Base-by-base conservation (phyloP, 306 rosid genomes). In the Hippophae rhamnoides region DNA sequence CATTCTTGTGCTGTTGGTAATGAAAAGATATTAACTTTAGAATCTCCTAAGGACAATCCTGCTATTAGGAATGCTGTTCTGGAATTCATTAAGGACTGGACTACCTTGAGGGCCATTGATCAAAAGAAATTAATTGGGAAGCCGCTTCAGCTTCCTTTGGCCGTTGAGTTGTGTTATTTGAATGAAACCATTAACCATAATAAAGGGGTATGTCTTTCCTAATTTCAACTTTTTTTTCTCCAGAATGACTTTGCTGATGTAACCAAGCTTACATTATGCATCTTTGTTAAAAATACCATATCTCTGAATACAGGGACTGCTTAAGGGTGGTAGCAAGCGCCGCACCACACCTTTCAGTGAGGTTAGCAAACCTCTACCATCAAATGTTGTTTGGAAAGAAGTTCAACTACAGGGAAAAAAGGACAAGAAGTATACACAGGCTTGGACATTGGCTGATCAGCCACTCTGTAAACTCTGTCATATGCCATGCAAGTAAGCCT, bases 381-480 rank as follows among this genome's bases (percentile, higher is more conserved):
- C 79, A n/a, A 78, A 79, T 69, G 89, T 96, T 70, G 78, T 74
- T 59, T 90, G 98, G 96, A 90, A 72, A 70, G 77, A 71, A 68
- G 80, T 90, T 63, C 73, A 27, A 69, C 78, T 90, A 41, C 77
- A 41, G 43, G 79, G 96, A 4, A 90, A 87, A 76, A 90, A 82
- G 72, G 93, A 90, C 80, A 87, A 75, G 67, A 95, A 85, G 76
- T 90, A 90, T 73, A 60, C 78, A 64, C 98, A 87, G 80, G 96
- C 86, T 68, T 85, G 90, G 94, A 87, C 74, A 49, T 47, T 52
- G 67, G 64, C 67, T 48, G 90, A 90, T 62, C 86, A 81, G 62
- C 96, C 98, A 57, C 96, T 90, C 44, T 90, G 98, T 80, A 90
- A 90, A 74, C 89, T 83, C 68, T 90, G 98, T 78, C 98, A 87